Percentiles rank a stretch among this genome's conserved stretches.
phyloP scores from a whole-genome alignment of 2,329 filamentous ascomycete genomes.

The Aspergillus sp. region DNA sequence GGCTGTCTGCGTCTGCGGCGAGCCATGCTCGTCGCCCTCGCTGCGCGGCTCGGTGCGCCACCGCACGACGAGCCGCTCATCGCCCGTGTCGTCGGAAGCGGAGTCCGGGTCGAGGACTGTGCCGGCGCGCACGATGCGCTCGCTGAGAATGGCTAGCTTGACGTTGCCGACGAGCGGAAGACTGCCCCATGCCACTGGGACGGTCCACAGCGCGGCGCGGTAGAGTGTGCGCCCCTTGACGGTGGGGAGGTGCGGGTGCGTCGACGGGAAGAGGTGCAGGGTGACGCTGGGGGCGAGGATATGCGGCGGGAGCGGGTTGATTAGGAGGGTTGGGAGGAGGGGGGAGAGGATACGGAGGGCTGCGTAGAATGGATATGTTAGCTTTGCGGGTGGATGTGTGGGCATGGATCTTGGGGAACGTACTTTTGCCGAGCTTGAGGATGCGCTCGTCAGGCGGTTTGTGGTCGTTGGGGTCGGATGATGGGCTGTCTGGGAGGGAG shows the following conservation, averaged over 20 bases:
- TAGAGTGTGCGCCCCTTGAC: slow-evolving; percentile 90
- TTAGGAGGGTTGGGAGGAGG: slow-evolving; percentile 60
- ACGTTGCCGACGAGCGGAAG: slow-evolving; percentile 90
- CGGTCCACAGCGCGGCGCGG: slow-evolving; percentile 90
- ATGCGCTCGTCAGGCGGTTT: slow-evolving; percentile 59
- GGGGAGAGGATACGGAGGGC: slow-evolving; percentile 62
- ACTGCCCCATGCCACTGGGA: slow-evolving; percentile 91
- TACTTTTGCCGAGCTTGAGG: slow-evolving; percentile 63
- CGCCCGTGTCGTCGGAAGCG: slow-evolving; percentile 33
- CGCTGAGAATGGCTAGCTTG: slow-evolving; percentile 79
- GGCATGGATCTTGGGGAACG: slow-evolving; percentile 15
- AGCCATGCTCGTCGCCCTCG: too few species aligned
- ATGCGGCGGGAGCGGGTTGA: slow-evolving; percentile 60
- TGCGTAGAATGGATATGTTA: slow-evolving; percentile 26
- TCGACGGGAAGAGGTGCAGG: slow-evolving; percentile 64
- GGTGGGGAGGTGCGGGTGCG: slow-evolving; percentile 69
- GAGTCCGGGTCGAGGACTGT: slow-evolving; percentile 37
- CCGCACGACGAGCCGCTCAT: slow-evolving; percentile 83
- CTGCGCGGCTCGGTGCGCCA: slow-evolving; percentile 68
- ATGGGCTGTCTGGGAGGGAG: slow-evolving; percentile 21
- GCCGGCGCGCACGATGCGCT: slow-evolving; percentile 73
- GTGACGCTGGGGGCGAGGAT: slow-evolving; percentile 63
- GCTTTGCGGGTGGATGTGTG: background rate
- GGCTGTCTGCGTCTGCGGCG: too few species aligned
- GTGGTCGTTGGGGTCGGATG: slow-evolving; percentile 34